Evolutionary conservation across 1,139 yeast species (phyloP), one percentile per base, ranked within the genome.

Genomic region (Kodamaea plutei): DNA sequence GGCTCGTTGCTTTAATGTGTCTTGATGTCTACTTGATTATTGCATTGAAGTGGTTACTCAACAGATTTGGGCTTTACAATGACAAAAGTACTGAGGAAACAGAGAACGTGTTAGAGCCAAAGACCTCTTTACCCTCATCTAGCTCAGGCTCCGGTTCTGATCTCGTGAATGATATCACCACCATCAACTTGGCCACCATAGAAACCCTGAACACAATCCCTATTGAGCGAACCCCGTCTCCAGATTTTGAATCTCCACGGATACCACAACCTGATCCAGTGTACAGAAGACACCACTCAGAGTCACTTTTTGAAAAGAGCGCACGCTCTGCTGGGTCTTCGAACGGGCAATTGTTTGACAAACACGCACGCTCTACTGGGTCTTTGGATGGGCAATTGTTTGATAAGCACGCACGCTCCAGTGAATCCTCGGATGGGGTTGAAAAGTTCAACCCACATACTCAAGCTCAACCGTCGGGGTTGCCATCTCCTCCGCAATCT

Each of bases 1-100:
- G 93, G 1, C 78, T 79, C 47, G 36, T 78, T 4, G 50, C 64
- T 3, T 65, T 80, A 34, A 67, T 77, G 50, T 63, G 67, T 1
- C 48, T 70, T 11, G 59, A 67, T 48, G 64, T 65, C 1, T 64
- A 62, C 38, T 45, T 61, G 56, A 76, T 53, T 19, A 40, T 52
- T 27, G 44, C 51, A 3, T 45, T 66, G 23, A 56, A 55, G 36
- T 44, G 52, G 41, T 16, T 51, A 1, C 47, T 62, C 29, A 38
- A 29, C 10, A 25, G 29, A 5, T 33, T 54, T 17, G 58, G 58
- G 4, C 23, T 25, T 13, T 32, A 25, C 25, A 15, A 18, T 9
- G 29, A 32, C 7, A 34, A 34, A 15, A 15, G 13, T 8, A 25
- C 17, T n/a, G 10, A 31, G 10, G 12, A 30, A 7, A 28, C 25